Evolutionary conservation across 495 filamentous ascomycete genomes (phyloP), one percentile per base, ranked within the genome.

Genomic region (Xylaria longipes): DNA sequence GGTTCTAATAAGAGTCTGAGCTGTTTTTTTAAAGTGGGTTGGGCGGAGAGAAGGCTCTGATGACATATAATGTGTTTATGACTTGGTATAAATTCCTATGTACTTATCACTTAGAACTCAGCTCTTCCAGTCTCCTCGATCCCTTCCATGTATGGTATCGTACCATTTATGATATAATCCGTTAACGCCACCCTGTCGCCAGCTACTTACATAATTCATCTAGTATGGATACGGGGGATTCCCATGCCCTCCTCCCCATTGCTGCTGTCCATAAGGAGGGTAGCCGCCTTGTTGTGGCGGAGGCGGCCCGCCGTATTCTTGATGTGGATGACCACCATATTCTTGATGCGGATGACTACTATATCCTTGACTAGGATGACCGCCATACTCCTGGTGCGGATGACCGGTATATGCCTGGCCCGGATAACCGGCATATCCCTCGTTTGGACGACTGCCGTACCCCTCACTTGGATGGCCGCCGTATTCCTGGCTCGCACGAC

Each of bases 241-340:
- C 0, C 72, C 75, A 22, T 76, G 75, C 1, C 72, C 75, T 1
- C 75, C 65, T 66, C 72, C 68, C 73, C 73, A 77, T 48, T 74
- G 77, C 35, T 74, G 75, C 31, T 77, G 71, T 50, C 73, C 73
- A 8, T 77, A 73, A 9, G 75, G 72, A 22, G 76, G 68, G 63
- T 78, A 77, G 48, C 74, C 74, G 5, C 71, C 70, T 56, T 67
- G 69, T 14, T 69, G 73, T 8, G 69, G 68, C 17, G 61, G 74
- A 9, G 76, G 76, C 11, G 72, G 72, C 17, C 63, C 71, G 15
- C 76, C 74, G 25, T 78, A 76, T 31, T 64, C 72, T 14, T 76
- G 74, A 58, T 33, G 27, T 5, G 68, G 72, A 48, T 76, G 71
- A 20, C 71, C 70, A 37, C 71, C 45, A 25, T 61, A 43, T 15